Conservation (phyloP, 805 yeast genomes). For the Suhomyces kilbournensis region DNA sequence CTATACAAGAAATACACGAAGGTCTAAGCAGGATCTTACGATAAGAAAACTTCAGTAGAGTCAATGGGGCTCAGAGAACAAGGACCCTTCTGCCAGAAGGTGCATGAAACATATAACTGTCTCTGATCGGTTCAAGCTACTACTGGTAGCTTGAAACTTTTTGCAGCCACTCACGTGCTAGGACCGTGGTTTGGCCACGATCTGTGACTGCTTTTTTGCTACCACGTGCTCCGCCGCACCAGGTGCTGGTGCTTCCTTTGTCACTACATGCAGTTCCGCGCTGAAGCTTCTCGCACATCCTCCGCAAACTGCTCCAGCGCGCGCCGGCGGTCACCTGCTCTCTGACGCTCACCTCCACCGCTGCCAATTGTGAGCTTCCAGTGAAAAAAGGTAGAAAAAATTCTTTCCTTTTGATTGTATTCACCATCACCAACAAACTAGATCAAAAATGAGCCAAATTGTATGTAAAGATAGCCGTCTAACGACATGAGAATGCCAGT, state of each 20-base stretch:
- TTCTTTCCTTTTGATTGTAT: conserved; percentile 10
- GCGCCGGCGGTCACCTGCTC: not conserved
- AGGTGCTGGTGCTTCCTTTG: not conserved
- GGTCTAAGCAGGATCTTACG: no score
- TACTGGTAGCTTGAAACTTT: not conserved
- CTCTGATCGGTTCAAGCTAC: no score
- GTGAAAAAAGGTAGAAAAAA: conserved; percentile 12
- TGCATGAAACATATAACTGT: no score
- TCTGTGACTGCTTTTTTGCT: conserved; percentile 7
- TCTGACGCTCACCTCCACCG: not conserved
- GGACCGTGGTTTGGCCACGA: not conserved
- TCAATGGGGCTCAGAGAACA: no score
- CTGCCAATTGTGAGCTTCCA: not conserved
- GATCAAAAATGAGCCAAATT: conserved; percentile 21
- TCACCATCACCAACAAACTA: conserved; percentile 15
- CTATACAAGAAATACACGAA: no score
- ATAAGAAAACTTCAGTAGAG: no score
- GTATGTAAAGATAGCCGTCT: conserved; percentile 22
- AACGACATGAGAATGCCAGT: not conserved
- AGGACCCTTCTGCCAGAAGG: no score
- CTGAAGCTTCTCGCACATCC: not conserved
- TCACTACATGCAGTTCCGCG: not conserved
- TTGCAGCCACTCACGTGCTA: conserved; percentile 1
- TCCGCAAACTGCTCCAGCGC: conserved; percentile 2
- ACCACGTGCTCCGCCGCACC: conserved; percentile 3